These are phyloP conservation scores for Candida endomychidarum DNA, from an alignment of 805 yeast species.

Conservation along the genomic window DNA sequence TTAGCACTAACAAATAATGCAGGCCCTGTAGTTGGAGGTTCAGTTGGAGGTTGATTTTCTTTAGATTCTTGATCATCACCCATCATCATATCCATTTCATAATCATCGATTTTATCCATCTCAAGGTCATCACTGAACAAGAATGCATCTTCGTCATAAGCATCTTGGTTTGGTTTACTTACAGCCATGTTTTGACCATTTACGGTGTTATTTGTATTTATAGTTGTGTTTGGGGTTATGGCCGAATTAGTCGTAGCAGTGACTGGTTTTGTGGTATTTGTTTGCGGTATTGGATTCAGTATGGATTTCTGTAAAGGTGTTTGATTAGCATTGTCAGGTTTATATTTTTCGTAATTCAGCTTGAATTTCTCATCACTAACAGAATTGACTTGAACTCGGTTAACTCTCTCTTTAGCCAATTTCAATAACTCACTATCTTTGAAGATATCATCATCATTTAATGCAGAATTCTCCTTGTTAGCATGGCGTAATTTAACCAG, in stretches of 20 bases:
- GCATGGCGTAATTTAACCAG: slow-evolving; percentile 44
- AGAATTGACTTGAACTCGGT: slow-evolving; percentile 3
- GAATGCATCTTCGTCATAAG: slow-evolving; percentile 39
- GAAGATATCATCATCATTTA: slow-evolving; percentile 33
- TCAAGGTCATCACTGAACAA: slow-evolving; percentile 40
- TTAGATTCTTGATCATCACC: slow-evolving; percentile 13
- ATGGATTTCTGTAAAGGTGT: background rate
- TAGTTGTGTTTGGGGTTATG: too few relatives aligned
- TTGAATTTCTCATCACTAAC: slow-evolving; percentile 5
- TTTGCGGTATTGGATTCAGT: background rate
- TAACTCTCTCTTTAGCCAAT: slow-evolving; percentile 9
- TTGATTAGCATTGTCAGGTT: background rate
- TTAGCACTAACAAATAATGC: slow-evolving; percentile 61
- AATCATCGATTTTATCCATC: slow-evolving; percentile 24
- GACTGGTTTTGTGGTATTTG: background rate
- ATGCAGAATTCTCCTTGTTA: slow-evolving; percentile 25
- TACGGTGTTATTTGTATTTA: too few relatives aligned
- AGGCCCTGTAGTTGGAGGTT: background rate
- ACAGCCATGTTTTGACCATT: too few relatives aligned
- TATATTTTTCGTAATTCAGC: background rate
- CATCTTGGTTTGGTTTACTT: slow-evolving; percentile 18
- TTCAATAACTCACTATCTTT: slow-evolving; percentile 24
- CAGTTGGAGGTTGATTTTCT: slow-evolving; percentile 10
- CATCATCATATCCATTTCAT: slow-evolving; percentile 23
- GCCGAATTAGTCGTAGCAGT: too few relatives aligned